Percentiles rank a stretch among this genome's conserved stretches.
Conservation (phyloP, 1,139 yeast genomes). For the Pichia sp. region DNA sequence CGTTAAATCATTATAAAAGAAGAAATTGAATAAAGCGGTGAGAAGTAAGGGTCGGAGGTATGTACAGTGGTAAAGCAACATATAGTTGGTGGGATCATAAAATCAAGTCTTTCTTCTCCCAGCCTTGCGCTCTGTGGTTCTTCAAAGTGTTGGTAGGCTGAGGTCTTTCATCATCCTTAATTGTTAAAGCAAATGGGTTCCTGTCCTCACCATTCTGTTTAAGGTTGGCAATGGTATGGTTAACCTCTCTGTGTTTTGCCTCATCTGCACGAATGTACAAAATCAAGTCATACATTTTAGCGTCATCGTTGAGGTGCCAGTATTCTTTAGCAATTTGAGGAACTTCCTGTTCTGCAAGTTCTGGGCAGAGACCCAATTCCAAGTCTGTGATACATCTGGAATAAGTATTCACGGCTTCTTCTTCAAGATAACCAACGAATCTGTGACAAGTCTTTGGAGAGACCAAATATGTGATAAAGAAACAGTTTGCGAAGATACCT, state of each 20-base stretch:
- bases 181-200: slow-evolving; percentile 57
- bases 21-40: too few species aligned
- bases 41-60: too few species aligned
- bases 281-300: slow-evolving; percentile 55
- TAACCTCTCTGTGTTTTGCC: slow-evolving; percentile 71
- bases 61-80: too few species aligned
- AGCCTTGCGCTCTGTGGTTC: slow-evolving; percentile 44
- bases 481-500: slow-evolving; percentile 62
- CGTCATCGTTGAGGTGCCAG: slow-evolving; percentile 49
- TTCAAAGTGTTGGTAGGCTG: slow-evolving; percentile 53
- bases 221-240: slow-evolving; percentile 68
- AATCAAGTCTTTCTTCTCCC: slow-evolving; percentile 53
- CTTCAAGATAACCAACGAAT: slow-evolving; percentile 74
- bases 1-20: too few species aligned
- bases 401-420: slow-evolving; percentile 71
- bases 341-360: slow-evolving; percentile 36
- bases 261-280: slow-evolving; percentile 58
- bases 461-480: slow-evolving; percentile 53
- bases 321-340: slow-evolving; percentile 58
- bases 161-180: slow-evolving; percentile 31
- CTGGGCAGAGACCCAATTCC: slow-evolving; percentile 44
- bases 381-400: slow-evolving; percentile 53
- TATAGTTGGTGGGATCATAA: slow-evolving; percentile 7
- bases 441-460: slow-evolving; percentile 66
- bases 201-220: slow-evolving; percentile 43